Conservation (phyloP, 1,139 yeast genomes). For the Meyerozyma smithsonii region DNA sequence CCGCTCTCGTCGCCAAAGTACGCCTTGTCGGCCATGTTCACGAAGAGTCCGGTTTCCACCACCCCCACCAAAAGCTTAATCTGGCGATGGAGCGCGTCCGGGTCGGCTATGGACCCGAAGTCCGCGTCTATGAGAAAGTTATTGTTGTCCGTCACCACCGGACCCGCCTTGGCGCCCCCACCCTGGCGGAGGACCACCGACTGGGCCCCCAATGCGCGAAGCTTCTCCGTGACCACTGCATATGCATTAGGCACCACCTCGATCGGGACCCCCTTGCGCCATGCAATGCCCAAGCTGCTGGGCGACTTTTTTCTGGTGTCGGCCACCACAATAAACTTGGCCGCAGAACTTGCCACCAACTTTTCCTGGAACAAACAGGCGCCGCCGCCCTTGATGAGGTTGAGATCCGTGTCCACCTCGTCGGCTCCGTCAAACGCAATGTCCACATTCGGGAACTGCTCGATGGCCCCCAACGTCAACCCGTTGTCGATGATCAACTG, state of each 20-base stretch:
- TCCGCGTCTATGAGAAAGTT: conserved; percentile 92
- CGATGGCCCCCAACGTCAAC: conserved; percentile 71
- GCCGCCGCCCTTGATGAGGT: conserved; percentile 97
- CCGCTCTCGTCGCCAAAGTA: conserved; percentile 88
- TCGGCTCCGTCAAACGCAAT: conserved; percentile 99
- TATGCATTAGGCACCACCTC: conserved; percentile 92
- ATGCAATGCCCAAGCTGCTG: conserved; percentile 60
- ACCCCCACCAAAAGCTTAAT: conserved; percentile 86
- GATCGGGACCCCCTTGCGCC: conserved; percentile 93
- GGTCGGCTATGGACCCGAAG: conserved; percentile 72
- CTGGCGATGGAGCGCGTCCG: conserved; percentile 51
- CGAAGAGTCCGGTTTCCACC: conserved; percentile 93
- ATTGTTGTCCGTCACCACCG: conserved; percentile 95
- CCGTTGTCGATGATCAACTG: conserved; percentile 82
- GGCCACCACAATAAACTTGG: conserved; percentile 81
- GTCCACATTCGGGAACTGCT: conserved; percentile 75
- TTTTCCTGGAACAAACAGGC: conserved; percentile 97
- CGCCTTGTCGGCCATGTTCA: conserved; percentile 64
- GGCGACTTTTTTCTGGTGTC: conserved; percentile 82
- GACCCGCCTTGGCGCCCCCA: conserved; percentile 92
- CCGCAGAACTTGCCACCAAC: conserved; percentile 79
- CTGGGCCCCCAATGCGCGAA: conserved; percentile 62
- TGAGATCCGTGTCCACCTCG: conserved; percentile 77
- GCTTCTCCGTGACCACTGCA: conserved; percentile 65
- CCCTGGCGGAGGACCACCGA: conserved; percentile 75